phyloP scores from a whole-genome alignment of 2,329 filamentous ascomycete genomes.

The Cryphonectria carpinicola region DNA sequence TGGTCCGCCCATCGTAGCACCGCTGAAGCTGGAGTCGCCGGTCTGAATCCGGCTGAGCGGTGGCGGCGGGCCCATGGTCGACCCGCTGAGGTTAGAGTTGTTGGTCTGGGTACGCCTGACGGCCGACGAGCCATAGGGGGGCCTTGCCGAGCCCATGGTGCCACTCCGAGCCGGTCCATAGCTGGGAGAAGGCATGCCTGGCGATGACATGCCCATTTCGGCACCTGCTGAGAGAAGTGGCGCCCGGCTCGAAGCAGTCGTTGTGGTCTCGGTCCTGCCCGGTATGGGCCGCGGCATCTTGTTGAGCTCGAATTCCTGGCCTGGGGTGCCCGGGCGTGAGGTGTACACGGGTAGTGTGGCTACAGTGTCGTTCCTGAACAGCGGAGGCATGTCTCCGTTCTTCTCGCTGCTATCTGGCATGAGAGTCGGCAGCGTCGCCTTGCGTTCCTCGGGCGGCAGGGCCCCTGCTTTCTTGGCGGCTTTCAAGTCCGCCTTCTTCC shows the following conservation, averaged over 20 bases:
- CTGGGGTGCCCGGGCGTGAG: conserved; percentile 61
- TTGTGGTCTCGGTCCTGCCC: conserved; percentile 39
- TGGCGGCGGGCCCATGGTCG: conserved; percentile 25
- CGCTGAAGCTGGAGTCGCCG: conserved; percentile 32
- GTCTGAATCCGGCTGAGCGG: conserved; percentile 36
- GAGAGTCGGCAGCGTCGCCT: conserved; percentile 68
- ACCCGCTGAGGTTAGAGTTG: conserved; percentile 31
- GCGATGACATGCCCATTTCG: conserved; percentile 38
- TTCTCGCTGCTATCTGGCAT: conserved; percentile 51
- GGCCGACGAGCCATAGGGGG: conserved; percentile 33
- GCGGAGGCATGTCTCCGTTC: conserved; percentile 60
- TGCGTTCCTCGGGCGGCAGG: conserved; percentile 52
- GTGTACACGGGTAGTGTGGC: conserved; percentile 65
- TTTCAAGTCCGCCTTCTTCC: conserved; percentile 54
- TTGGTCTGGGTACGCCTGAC: conserved; percentile 35
- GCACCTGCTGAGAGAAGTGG: conserved; percentile 39
- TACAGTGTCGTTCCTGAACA: conserved; percentile 64
- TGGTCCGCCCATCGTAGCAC: conserved; percentile 20
- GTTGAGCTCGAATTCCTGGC: conserved; percentile 53
- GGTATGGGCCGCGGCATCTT: conserved; percentile 52
- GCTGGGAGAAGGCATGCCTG: conserved; percentile 34
- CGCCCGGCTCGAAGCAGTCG: conserved; percentile 35
- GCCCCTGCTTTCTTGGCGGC: conserved; percentile 60
- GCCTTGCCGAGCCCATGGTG: conserved; percentile 31
- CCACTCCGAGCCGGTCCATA: conserved; percentile 30